phyloP scores from a whole-genome alignment of 805 yeast genomes.

The Hanseniaspora occidentalis region DNA sequence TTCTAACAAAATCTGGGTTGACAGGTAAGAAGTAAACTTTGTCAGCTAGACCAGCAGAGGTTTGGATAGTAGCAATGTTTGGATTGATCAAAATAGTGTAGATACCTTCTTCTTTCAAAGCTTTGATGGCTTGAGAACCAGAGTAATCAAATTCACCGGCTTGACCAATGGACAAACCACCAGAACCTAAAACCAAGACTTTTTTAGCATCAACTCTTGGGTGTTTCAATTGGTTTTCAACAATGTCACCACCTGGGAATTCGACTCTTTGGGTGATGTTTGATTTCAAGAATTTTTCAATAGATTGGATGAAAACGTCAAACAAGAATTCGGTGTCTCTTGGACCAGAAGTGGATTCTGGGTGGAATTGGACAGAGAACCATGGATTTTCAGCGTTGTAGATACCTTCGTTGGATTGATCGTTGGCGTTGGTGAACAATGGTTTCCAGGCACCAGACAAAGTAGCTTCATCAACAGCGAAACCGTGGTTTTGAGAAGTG shows the following conservation, averaged over 20 bases:
- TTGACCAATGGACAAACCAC: conserved; percentile 94
- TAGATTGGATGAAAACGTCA: conserved; percentile 81
- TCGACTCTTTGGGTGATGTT: conserved; percentile 50
- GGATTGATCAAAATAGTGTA: conserved; percentile 83
- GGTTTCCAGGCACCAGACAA: conserved; percentile 67
- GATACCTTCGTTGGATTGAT: conserved; percentile 97
- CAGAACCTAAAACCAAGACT: conserved; percentile 82
- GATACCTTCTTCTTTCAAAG: conserved; percentile 81
- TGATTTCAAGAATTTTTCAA: conserved; percentile 35
- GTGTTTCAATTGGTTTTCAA: conserved; percentile 59
- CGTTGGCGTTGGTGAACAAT: conserved; percentile 89
- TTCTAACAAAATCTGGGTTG: conserved; percentile 90
- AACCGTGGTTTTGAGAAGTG: conserved; percentile 98
- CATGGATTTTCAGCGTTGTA: conserved; percentile 78
- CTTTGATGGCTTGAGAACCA: conserved; percentile 96
- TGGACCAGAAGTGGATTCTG: conserved; percentile 99
- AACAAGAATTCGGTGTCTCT: conserved; percentile 96
- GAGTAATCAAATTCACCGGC: conserved; percentile 98
- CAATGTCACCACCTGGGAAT: conserved; percentile 82
- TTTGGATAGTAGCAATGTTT: conserved; percentile 93
- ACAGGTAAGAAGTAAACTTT: conserved; percentile 93
- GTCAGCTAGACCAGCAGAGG: conserved; percentile 90
- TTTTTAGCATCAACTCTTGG: conserved; percentile 81
- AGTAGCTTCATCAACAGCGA: conserved; percentile 79
- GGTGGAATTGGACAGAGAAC: conserved; percentile 98